Percentiles rank a stretch among this genome's conserved stretches.
Evolutionary conservation across 257 asterid species (phyloP).

Genomic region (Jasminum sambac): DNA sequence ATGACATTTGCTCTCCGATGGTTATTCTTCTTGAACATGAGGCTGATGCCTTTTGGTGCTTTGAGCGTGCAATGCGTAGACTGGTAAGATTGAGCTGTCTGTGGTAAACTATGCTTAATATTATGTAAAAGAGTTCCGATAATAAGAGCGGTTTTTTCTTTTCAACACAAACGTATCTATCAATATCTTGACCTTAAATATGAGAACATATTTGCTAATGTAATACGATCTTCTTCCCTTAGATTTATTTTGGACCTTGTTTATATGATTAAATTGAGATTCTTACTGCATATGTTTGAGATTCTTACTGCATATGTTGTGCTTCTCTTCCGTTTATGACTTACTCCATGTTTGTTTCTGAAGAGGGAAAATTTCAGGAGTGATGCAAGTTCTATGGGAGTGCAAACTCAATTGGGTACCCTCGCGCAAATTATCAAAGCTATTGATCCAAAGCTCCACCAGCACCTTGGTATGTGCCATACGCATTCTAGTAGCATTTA

Average conservation of each 20-base stretch:
- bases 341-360: slow-evolving; percentile 27
- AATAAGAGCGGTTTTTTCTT: slow-evolving; percentile 9
- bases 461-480: slow-evolving; percentile 71
- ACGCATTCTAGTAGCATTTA: slow-evolving; percentile 3
- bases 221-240: neutral
- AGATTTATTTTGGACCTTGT: slow-evolving; percentile 13
- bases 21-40: slow-evolving; percentile 79
- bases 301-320: no score
- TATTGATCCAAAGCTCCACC: slow-evolving; percentile 92
- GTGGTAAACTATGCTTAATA: slow-evolving; percentile 2
- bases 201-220: neutral
- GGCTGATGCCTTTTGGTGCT: slow-evolving; percentile 99
- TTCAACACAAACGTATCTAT: neutral
- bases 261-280: slow-evolving; percentile 13
- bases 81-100: slow-evolving; percentile 52
- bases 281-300: neutral
- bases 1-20: slow-evolving; percentile 97
- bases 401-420: slow-evolving; percentile 85
- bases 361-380: slow-evolving; percentile 91
- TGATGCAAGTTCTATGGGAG: slow-evolving; percentile 80
- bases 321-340: neutral
- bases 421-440: slow-evolving; percentile 80
- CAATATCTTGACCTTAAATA: slow-evolving; percentile 7
- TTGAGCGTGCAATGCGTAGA: slow-evolving; percentile 95
- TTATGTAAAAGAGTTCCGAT: neutral